Conservation (phyloP, 306 rosid genomes). For the Canavalia ensiformis region DNA sequence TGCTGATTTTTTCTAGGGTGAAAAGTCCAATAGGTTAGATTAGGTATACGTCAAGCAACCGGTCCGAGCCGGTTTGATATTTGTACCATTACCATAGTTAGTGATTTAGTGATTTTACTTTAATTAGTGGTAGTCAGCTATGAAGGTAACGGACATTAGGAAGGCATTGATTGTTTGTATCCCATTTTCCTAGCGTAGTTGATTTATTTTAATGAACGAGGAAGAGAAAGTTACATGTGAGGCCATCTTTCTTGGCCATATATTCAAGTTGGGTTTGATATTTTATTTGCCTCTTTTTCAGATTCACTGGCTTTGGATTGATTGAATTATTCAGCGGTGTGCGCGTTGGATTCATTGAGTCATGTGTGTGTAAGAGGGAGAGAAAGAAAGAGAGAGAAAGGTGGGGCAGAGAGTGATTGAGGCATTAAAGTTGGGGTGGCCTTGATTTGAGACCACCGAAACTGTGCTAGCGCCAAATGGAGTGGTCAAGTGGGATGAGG, state of each 20-base stretch:
- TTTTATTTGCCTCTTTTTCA: slow-evolving; percentile 35
- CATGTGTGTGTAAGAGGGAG: slow-evolving; percentile 23
- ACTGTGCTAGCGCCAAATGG: slow-evolving; percentile 43
- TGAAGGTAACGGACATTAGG: slow-evolving; percentile 47
- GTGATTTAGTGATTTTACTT: slow-evolving; percentile 39
- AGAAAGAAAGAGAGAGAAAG: background rate
- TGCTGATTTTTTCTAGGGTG: slow-evolving; percentile 43
- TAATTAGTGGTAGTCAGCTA: slow-evolving; percentile 45
- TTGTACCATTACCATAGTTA: slow-evolving; percentile 11
- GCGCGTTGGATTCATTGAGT: slow-evolving; percentile 40
- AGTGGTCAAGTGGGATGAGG: slow-evolving; percentile 45
- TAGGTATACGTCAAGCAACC: slow-evolving; percentile 34
- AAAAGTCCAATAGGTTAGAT: slow-evolving; percentile 10
- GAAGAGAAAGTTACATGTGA: slow-evolving; percentile 7
- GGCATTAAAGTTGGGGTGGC: slow-evolving; percentile 44
- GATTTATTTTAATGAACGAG: slow-evolving; percentile 38
- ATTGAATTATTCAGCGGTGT: slow-evolving; percentile 50
- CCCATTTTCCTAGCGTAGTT: slow-evolving; percentile 32
- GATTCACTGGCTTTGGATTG: slow-evolving; percentile 27
- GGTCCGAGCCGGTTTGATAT: slow-evolving; percentile 38
- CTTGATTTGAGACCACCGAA: slow-evolving; percentile 56
- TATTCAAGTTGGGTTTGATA: slow-evolving; percentile 41
- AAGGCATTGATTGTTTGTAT: slow-evolving; percentile 52
- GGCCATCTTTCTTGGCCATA: slow-evolving; percentile 40
- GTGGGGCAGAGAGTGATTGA: slow-evolving; percentile 41